These are phyloP conservation scores for Phaseolus lunatus DNA, from an alignment of 306 rosid genomes.

Conservation along the genomic window DNA sequence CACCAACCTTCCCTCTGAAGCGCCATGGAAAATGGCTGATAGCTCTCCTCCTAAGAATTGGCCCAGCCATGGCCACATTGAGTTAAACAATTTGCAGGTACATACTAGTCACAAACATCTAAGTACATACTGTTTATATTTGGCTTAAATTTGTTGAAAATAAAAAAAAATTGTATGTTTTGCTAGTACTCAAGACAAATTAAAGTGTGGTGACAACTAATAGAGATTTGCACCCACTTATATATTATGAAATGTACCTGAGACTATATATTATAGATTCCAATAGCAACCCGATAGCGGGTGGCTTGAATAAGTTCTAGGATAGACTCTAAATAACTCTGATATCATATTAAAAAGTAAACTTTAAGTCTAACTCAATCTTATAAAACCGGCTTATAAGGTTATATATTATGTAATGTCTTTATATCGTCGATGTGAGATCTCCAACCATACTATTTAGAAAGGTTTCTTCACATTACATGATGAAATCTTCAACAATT, in stretches of 20 bases:
- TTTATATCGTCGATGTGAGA: too few relatives aligned
- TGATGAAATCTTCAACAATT: background rate
- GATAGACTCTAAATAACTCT: too few relatives aligned
- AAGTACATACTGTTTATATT: background rate
- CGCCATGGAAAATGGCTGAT: conserved; percentile 69
- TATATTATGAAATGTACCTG: too few relatives aligned
- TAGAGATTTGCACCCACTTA: too few relatives aligned
- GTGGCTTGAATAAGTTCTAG: too few relatives aligned
- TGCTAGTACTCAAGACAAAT: background rate
- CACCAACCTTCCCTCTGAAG: conserved; percentile 74
- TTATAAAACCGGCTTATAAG: too few relatives aligned
- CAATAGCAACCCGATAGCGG: too few relatives aligned
- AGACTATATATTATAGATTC: too few relatives aligned
- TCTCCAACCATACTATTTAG: too few relatives aligned
- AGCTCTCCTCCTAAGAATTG: conserved; percentile 70
- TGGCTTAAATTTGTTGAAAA: background rate
- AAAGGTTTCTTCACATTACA: background rate
- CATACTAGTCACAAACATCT: conserved; percentile 18
- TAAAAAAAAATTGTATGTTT: background rate
- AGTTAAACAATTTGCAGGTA: conserved; percentile 74
- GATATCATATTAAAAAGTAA: too few relatives aligned
- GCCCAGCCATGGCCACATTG: conserved; percentile 76
- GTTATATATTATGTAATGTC: too few relatives aligned
- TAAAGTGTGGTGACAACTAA: background rate
- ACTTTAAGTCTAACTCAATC: too few relatives aligned